Percentiles rank a stretch among this genome's conserved stretches.
phyloP scores from a whole-genome alignment of 2,329 filamentous ascomycete genomes.

The Zasmidium cellare region DNA sequence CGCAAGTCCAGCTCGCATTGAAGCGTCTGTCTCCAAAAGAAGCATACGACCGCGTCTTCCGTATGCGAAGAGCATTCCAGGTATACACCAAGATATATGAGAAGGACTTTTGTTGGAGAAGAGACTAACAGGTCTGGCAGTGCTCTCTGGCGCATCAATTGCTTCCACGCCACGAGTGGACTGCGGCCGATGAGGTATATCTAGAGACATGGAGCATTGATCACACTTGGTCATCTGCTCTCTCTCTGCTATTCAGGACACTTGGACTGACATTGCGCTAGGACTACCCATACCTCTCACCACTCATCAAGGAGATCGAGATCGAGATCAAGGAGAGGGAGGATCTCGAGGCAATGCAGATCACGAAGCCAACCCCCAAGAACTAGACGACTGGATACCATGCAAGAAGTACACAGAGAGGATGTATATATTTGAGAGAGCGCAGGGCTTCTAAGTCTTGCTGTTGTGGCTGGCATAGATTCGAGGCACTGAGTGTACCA shows the following conservation, averaged over 20 bases:
- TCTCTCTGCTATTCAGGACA: neutral
- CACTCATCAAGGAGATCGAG: constrained; percentile 69
- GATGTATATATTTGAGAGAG: constrained; percentile 21
- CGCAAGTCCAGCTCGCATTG: constrained; percentile 80
- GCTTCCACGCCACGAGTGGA: constrained; percentile 65
- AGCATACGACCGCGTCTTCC: constrained; percentile 95
- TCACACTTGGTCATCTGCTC: neutral
- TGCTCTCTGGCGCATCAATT: constrained; percentile 66
- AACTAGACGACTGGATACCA: constrained; percentile 1
- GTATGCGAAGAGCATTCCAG: constrained; percentile 93
- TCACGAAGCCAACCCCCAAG: constrained; percentile 47
- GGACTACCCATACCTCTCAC: constrained; percentile 66
- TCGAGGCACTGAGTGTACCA: constrained; percentile 22
- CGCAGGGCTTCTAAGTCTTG: constrained; percentile 11
- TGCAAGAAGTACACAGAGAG: constrained; percentile 7
- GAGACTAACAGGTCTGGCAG: constrained; percentile 42
- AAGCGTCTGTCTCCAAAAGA: constrained; percentile 88
- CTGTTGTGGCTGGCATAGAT: constrained; percentile 20
- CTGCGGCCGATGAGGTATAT: constrained; percentile 65
- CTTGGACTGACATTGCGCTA: constrained; percentile 35
- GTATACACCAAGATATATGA: constrained; percentile 44
- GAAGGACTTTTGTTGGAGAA: neutral
- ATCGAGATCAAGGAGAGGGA: constrained; percentile 65
- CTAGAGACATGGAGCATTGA: neutral
- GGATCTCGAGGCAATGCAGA: constrained; percentile 67